phyloP scores from a whole-genome alignment of 1,284 basidiomycete genomes.

The Trichosporon sp. region DNA sequence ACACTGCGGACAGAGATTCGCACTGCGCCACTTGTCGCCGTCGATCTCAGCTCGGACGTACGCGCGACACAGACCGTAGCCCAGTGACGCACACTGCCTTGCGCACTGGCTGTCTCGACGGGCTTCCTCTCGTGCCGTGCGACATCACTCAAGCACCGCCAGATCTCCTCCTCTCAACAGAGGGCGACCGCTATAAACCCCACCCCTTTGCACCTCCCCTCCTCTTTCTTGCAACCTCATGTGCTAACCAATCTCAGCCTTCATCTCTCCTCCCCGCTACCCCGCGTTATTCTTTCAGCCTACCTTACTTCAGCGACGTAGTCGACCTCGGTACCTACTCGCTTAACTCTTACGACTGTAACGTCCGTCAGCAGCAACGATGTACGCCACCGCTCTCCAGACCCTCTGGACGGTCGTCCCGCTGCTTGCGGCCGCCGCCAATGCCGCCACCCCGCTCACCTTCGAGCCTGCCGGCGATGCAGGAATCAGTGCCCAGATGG shows the following conservation, averaged over 20 bases:
- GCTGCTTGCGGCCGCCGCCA: constrained; percentile 11
- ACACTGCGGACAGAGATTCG: background rate
- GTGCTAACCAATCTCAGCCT: background rate
- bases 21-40: background rate
- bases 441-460: constrained; percentile 26
- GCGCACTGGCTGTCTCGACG: background rate
- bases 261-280: background rate
- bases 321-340: background rate
- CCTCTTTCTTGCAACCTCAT: background rate
- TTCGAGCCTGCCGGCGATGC: constrained; percentile 43
- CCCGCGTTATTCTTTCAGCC: background rate
- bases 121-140: background rate
- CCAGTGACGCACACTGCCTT: background rate
- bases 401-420: constrained; percentile 16
- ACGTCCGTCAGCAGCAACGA: background rate
- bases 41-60: background rate
- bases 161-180: background rate
- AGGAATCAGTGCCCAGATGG: constrained; percentile 49
- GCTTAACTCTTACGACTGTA: background rate
- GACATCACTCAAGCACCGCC: background rate
- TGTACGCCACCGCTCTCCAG: background rate
- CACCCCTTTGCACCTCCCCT: background rate
- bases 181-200: background rate
- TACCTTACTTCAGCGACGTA: background rate
- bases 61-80: background rate